Evolutionary conservation across 78 protist species (phyloP), one percentile per base, ranked within the genome.

Genomic region (Dictyostelium intermedium): DNA sequence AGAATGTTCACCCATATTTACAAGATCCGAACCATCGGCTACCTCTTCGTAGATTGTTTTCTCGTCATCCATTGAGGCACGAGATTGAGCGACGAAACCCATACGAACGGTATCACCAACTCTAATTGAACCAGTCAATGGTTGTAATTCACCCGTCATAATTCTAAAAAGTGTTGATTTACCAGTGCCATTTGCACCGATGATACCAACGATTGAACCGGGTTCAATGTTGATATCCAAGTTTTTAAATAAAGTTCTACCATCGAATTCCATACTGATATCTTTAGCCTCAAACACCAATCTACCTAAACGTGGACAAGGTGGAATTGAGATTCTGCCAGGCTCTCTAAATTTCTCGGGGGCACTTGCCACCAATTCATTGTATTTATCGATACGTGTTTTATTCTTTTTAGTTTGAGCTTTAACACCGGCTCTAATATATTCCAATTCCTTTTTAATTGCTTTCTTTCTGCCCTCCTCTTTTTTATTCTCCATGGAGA

Each of bases 161-260:
- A 83, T 43, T 61, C 92, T 73, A 34, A 96, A 93, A 11, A 96
- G 94, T 32, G 97, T 96, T 10, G 96, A 87, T 66, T 96, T 96
- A 18, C 97, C 97, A 0, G 95, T 53, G 39, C 97, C 97, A 37
- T 96, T 96, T 0, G 97, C 87, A 18, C 97, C 97, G 5, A 96
- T 85, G 27, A 96, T 96, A 27, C 97, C 97, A 25, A 96, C 92
- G n/a, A 96, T 91, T 20, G 95, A 85, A 32, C 96, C 96, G 1
- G 96, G 92, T 41, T 30, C 74, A 41, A 92, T 60, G 3, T 39
- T 27, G 81, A 92, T 41, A 25, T 66, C 25, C 6, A 92, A 63
- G 30, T 84, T 82, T 5, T 92, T 73, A 39, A 92, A 84, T 34
- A 92, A 43, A 2, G 14, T 25, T 16, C 83, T 37, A 34, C 96